Evolutionary conservation across 441 rosid species (phyloP), one percentile per base, ranked within the genome.

Genomic region (Pelargonium australe): DNA sequence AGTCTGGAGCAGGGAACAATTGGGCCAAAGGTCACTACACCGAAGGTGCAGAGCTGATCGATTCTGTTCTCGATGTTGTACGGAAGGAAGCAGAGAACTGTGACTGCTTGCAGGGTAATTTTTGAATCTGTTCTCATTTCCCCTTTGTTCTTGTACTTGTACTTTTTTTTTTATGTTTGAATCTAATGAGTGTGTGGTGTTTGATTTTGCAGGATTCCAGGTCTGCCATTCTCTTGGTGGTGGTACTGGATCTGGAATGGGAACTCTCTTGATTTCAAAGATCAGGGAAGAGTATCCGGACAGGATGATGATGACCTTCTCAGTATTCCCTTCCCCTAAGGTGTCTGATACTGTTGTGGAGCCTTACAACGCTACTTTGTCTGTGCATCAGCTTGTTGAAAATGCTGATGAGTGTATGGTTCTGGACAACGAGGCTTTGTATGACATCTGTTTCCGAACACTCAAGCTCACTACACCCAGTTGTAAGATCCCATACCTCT

Each of bases 361-460:
- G 85, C 95, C 95, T 9, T 89, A 89, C 71, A 89, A 89, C 40
- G 95, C 90, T 7, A 89, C 95, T 12, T 60, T 89, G 1, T 89
- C 95, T 4, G 90, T 87, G 9, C 95, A 89, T 28, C 92, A 89
- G 75, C 95, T 89, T 7, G 95, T 85, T 4, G 89, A 85, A 37
- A 89, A 87, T 37, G 95, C 92, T 0, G 95, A 89, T 66, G 95
- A 89, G 68, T 89, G 95, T 67, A 89, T 89, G 95, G 95, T 89
- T 72, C 89, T 88, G 11, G 93, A 88, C 41, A 88, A 88, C 5
- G 94, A 88, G 68, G 94, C 94, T 17, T 61, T 88, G 57, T 89
- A 84, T 16, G 95, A 89, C 45, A 89, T 89, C 49, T 89, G 96
- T 72, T 87, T 89, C 86, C 88, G 96, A 1, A 89, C 89, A 0